Base-by-base conservation (phyloP, 371 early-diverging fungal species). In the Circinella minor region DNA sequence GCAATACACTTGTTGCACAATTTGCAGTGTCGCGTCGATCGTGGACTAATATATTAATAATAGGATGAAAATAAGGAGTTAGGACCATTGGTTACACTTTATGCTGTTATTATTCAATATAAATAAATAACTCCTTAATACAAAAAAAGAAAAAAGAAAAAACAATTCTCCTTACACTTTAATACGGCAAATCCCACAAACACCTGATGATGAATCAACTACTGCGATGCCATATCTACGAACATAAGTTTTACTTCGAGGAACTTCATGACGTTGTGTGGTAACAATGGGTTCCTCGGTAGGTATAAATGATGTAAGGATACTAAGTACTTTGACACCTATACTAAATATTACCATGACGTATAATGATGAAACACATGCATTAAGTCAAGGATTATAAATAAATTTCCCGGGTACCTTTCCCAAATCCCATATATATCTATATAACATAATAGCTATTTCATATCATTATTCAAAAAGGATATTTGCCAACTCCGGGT, bases 1-100 rank as follows among this genome's bases (percentile, higher is more conserved):
- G 78, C 88, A 13, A 95, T 89, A 74, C 96, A 95, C 71, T 93
- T 93, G 84, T 94, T 94, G 82, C 96, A 95, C 46, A 89, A 76
- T 79, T 91, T 89, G 71, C 92, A 92, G 71, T 92, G 92, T 11
- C 90, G 81, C 20, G 91, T 90, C 10, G 70, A 72, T 48, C 69
- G 71, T 47, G 78, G 62, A 46, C 80, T 80, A 55, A 43, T 43
- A 43, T 43, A 43, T 43, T 9, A 9, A 43, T 43, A 43, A 3
- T 43, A 43, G 3, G 3, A 51, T 13, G 8, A 15, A n/a, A 51
- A 20, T 17, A 36, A 37, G 37, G 37, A 36, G 37, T 27, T 59
- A 18, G 37, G 11, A 7, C 37, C 5, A 39, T n/a, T 8, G 38
- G 38, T 61, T 61, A 65, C 55, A 65, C 37, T 48, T 36, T 54